Percentiles rank a stretch among this genome's conserved stretches.
phyloP scores from a whole-genome alignment of 176 grass and related monocot species.

The Chloris gayana region DNA sequence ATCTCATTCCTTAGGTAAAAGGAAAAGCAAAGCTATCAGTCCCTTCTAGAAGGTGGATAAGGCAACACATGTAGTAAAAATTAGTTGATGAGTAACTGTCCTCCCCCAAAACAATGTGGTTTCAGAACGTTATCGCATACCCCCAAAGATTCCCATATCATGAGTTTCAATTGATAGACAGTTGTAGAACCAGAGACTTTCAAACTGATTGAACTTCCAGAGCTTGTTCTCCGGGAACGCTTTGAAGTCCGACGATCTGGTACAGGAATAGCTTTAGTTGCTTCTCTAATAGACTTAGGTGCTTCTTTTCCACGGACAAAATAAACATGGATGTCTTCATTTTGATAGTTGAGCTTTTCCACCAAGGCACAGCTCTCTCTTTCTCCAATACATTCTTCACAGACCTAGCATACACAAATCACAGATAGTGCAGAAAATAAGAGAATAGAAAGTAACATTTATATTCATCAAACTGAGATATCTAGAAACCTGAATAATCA shows the following conservation, averaged over 20 bases:
- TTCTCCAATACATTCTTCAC: constrained; percentile 95
- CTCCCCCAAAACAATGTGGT: background rate
- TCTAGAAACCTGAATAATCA: background rate
- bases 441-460: background rate
- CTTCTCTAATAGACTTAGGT: constrained; percentile 90
- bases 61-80: background rate
- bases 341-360: constrained; percentile 78
- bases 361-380: constrained; percentile 83
- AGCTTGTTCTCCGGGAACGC: constrained; percentile 75
- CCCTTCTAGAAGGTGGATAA: constrained; percentile 17
- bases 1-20: constrained; percentile 7
- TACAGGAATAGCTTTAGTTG: constrained; percentile 52
- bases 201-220: constrained; percentile 77
- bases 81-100: background rate
- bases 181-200: constrained; percentile 91
- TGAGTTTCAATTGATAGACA: constrained; percentile 95
- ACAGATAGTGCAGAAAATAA: constrained; percentile 12
- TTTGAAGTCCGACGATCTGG: constrained; percentile 88
- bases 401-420: constrained; percentile 61
- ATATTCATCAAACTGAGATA: constrained; percentile 8
- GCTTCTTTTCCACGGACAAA: constrained; percentile 95
- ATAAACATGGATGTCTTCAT: constrained; percentile 77
- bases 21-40: constrained; percentile 1
- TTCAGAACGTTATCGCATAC: constrained; percentile 52
- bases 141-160: constrained; percentile 99